phyloP scores from a whole-genome alignment of 257 asterid genomes.

The Thymus mandschuricus region DNA sequence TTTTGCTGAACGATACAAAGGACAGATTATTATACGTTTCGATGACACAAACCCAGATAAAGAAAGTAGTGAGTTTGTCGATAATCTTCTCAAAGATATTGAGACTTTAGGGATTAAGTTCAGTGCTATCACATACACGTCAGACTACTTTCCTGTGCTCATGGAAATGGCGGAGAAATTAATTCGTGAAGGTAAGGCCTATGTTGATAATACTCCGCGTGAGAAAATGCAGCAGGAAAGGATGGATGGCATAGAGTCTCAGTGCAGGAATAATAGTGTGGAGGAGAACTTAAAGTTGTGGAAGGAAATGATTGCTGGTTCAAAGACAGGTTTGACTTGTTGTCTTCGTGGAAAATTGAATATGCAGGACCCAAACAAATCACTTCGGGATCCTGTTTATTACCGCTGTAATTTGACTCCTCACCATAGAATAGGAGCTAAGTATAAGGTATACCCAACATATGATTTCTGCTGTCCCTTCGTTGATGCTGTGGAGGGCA shows the following conservation, averaged over 20 bases:
- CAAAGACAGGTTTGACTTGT: slow-evolving; percentile 79
- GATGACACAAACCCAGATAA: slow-evolving; percentile 97
- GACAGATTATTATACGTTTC: slow-evolving; percentile 73
- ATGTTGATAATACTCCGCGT: slow-evolving; percentile 85
- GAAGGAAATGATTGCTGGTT: slow-evolving; percentile 96
- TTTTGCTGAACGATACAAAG: slow-evolving; percentile 85
- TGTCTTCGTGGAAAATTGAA: slow-evolving; percentile 87
- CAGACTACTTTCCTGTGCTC: slow-evolving; percentile 85
- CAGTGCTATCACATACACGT: slow-evolving; percentile 75
- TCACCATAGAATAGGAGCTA: slow-evolving; percentile 89
- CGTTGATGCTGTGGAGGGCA: slow-evolving; percentile 91
- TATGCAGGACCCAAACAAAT: slow-evolving; percentile 93
- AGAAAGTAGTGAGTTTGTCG: slow-evolving; percentile 91
- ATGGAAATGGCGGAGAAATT: slow-evolving; percentile 92
- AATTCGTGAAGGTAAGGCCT: slow-evolving; percentile 80
- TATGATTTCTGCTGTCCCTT: slow-evolving; percentile 96
- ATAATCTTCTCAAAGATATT: slow-evolving; percentile 81
- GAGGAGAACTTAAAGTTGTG: slow-evolving; percentile 81
- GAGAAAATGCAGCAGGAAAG: slow-evolving; percentile 87
- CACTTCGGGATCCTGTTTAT: slow-evolving; percentile 94
- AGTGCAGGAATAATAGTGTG: slow-evolving; percentile 57
- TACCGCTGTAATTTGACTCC: slow-evolving; percentile 96
- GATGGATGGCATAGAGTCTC: slow-evolving; percentile 86
- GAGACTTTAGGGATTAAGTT: slow-evolving; percentile 84
- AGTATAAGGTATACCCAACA: slow-evolving; percentile 82